These are phyloP conservation scores for Elsinoe fawcettii DNA, from an alignment of 2,329 filamentous ascomycete genomes.

Conservation along the genomic window DNA sequence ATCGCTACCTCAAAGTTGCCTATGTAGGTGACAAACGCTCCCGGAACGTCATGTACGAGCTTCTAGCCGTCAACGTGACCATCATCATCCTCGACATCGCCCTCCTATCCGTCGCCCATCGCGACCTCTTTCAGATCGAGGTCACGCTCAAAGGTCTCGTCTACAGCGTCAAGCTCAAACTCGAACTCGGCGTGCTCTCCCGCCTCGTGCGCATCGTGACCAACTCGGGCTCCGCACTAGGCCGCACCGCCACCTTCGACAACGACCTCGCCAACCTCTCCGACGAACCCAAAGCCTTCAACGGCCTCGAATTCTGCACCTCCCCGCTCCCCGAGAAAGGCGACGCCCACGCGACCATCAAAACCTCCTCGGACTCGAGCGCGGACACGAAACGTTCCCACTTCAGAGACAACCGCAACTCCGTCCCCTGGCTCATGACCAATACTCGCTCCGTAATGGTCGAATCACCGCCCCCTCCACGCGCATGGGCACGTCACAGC, in stretches of 20 bases:
- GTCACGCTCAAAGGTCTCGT: slow-evolving; percentile 33
- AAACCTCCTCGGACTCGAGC: not conserved
- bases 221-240: slow-evolving; percentile 4
- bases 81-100: slow-evolving; percentile 33
- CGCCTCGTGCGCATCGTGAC: slow-evolving; percentile 23
- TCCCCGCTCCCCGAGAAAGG: not conserved
- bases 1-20: slow-evolving; percentile 15
- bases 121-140: slow-evolving; percentile 28
- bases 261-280: slow-evolving; percentile 14
- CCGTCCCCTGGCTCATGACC: slow-evolving; percentile 14
- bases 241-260: slow-evolving; percentile 12
- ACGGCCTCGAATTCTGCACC: slow-evolving; percentile 15
- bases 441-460: not conserved
- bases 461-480: not conserved
- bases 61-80: slow-evolving; percentile 32
- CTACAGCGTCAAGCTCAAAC: slow-evolving; percentile 25
- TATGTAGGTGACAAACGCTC: slow-evolving; percentile 17
- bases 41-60: slow-evolving; percentile 29
- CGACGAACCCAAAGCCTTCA: slow-evolving; percentile 11
- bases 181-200: slow-evolving; percentile 27
- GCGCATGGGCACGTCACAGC: not conserved
- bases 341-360: not conserved
- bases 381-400: not conserved
- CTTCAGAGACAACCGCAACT: not conserved
- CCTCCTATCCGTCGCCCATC: slow-evolving; percentile 30